These are phyloP conservation scores for Porcisia hertigi DNA, from an alignment of 208 protist genomes.

Conservation along the genomic window DNA sequence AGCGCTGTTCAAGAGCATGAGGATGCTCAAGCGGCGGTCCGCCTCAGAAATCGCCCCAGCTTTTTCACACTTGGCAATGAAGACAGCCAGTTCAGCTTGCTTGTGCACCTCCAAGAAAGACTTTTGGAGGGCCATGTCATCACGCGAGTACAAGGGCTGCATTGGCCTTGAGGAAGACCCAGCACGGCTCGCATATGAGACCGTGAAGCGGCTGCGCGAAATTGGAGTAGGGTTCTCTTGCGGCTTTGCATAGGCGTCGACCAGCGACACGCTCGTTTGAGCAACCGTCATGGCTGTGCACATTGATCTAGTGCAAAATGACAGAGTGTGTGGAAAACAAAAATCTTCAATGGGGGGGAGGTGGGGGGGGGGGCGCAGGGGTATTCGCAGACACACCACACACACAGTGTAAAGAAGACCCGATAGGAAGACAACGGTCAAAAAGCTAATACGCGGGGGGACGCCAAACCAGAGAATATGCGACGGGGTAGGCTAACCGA, in stretches of 20 bases:
- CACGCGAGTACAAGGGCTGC: slow-evolving; percentile 9
- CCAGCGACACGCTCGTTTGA: slow-evolving; percentile 9
- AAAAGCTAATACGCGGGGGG: background rate
- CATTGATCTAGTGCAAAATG: slow-evolving; percentile 2
- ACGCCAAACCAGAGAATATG: background rate
- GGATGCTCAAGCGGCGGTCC: slow-evolving; percentile 38
- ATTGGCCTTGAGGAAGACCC: slow-evolving; percentile 2
- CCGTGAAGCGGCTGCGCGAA: slow-evolving; percentile 44
- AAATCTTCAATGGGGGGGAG: too few relatives aligned
- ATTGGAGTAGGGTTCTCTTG: background rate
- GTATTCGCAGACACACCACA: background rate
- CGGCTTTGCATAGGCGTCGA: slow-evolving; percentile 6
- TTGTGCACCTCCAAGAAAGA: slow-evolving; percentile 22
- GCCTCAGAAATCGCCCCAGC: slow-evolving; percentile 23
- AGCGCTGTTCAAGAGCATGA: slow-evolving; percentile 49
- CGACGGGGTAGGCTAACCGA: background rate
- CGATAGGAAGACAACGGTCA: background rate
- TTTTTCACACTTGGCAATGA: slow-evolving; percentile 44
- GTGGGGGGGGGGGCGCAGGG: too few relatives aligned
- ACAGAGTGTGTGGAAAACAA: background rate
- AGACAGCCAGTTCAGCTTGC: slow-evolving; percentile 38
- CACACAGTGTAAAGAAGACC: background rate
- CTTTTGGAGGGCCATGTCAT: slow-evolving; percentile 46
- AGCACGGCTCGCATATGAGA: slow-evolving; percentile 43
- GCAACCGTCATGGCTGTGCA: slow-evolving; percentile 1